Evolutionary conservation across 1,284 basidiomycete genomes (phyloP), one percentile per base, ranked within the genome.

Genomic region (Inonotus hispidus): DNA sequence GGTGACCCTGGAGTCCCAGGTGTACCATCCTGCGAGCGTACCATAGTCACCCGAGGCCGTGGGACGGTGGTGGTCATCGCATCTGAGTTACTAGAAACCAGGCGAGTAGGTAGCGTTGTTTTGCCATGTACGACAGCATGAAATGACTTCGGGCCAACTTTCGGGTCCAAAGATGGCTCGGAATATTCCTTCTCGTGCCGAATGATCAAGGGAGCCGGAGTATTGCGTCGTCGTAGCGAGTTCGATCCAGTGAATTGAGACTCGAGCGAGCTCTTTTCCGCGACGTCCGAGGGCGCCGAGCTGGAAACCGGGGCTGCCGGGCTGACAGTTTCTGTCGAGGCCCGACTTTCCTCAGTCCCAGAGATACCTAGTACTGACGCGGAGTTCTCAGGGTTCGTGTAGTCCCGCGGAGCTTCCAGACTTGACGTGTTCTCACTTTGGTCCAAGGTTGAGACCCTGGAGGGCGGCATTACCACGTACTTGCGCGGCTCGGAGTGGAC

Each of bases 81-180:
- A 14, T 56, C 23, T 43, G 53, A 13, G 2, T 32, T 16, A 38
- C 29, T 23, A 4, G 55, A 25, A 16, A 25, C 53, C 38, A 45
- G 11, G 25, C 45, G n/a, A 27, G 45, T 19, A 43, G 52, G n/a
- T 6, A 46, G 52, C 32, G 37, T 50, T 25, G 53, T 63, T 52
- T 35, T 59, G 54, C 59, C 47, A 37, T 61, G 59, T 21, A 64
- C 59, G 19, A 64, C 55, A 21, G 59, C 63, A 39, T 49, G 49
- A 41, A 64, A 64, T 8, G 63, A 64, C 35, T 63, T 63, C 16
- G 62, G 62, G 21, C 38, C 62, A 16, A 45, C 45, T 49, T 53
- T 60, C 7, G 38, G 45, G 21, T 60, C 58, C 13, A 63, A 27
- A n/a, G 58, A 45, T 13, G 58, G 58, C 45, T 63, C 62, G 21